Percentiles rank a stretch among this genome's conserved stretches.
These are phyloP conservation scores for Psilocybe subaeruginosa DNA, from an alignment of 768 basidiomycete genomes.

Conservation along the genomic window DNA sequence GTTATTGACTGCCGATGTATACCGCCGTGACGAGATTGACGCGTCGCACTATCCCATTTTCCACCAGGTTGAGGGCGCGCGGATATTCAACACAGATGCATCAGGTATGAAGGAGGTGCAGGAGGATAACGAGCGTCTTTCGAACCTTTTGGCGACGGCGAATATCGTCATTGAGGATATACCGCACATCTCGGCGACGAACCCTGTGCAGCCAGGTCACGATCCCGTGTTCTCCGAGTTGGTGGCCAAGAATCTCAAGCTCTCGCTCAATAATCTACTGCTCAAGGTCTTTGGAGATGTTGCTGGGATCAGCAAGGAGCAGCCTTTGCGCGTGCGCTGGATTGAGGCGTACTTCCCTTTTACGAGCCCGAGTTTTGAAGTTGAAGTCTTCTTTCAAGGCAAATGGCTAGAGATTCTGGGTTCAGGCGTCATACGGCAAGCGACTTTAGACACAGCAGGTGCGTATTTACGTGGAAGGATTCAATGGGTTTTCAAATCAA, in stretches of 20 bases:
- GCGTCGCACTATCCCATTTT: constrained; percentile 96
- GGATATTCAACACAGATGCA: constrained; percentile 69
- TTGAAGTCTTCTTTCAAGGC: constrained; percentile 94
- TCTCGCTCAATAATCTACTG: constrained; percentile 86
- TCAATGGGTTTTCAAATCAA: not conserved
- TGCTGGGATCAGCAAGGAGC: constrained; percentile 49
- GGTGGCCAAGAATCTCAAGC: constrained; percentile 85
- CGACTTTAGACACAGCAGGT: constrained; percentile 88
- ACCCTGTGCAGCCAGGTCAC: constrained; percentile 82
- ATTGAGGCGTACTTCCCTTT: constrained; percentile 99
- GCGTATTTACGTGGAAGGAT: constrained; percentile 29
- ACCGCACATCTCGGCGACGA: constrained; percentile 69
- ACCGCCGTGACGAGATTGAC: constrained; percentile 98
- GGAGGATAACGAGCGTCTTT: constrained; percentile 71
- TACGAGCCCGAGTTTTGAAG: constrained; percentile 97
- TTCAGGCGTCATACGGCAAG: constrained; percentile 88
- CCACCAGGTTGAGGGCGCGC: constrained; percentile 97
- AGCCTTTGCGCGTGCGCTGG: constrained; percentile 91
- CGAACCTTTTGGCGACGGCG: constrained; percentile 60
- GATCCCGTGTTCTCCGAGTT: constrained; percentile 73
- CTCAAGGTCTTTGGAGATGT: constrained; percentile 76
- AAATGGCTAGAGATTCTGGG: constrained; percentile 98
- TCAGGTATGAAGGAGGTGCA: constrained; percentile 63
- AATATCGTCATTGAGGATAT: constrained; percentile 90
- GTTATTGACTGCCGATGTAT: constrained; percentile 96